Base-by-base conservation (phyloP, 1,139 yeast genomes). In the Groenewaldozyma sp. region DNA sequence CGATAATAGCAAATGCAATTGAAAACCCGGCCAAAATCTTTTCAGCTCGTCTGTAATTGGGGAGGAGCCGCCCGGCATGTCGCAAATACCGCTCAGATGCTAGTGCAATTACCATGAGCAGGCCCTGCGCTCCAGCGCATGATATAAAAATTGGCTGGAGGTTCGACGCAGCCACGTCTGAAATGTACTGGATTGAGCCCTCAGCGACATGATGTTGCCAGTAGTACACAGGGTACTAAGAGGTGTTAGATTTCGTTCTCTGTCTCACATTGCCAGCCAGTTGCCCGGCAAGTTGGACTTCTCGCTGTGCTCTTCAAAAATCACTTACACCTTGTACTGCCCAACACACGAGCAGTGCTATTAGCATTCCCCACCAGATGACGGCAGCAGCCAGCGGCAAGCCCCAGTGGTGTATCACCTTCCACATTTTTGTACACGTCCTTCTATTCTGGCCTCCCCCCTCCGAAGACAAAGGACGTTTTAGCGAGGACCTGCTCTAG, bases 141-240 rank as follows among this genome's bases (percentile, higher is more conserved):
- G 82, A 65, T 34, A 87, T 84, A 60, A 87, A 87, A 17, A 86
- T 62, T 1, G 95, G 94, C 55, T 84, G 83, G 39, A 84, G 65
- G 52, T 78, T 78, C 1, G 94, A 82, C 11, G 95, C 95, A 4
- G 88, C 95, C 40, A 86, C 71, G 55, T 86, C 86, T 9, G 94
- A 82, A 37, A 88, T 74, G 60, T 81, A 87, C 4, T 82, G 78
- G 60, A 45, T 2, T 37, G 21, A 26, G 36, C 16, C n/a, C 14
- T 18, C 40, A 79, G 73, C n/a, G n/a, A n/a, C n/a, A n/a, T n/a
- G n/a, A n/a, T n/a, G n/a, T n/a, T n/a, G n/a, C 57, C 77, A 80
- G 38, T 65, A 52, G 54, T 83, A 82, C 9, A 72, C 66, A 0
- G 94, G 94, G 41, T 72, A 71, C 17, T 40, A 39, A 11, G 18